Conservation (phyloP, 257 asterid genomes). For the Petunia axillaris region DNA sequence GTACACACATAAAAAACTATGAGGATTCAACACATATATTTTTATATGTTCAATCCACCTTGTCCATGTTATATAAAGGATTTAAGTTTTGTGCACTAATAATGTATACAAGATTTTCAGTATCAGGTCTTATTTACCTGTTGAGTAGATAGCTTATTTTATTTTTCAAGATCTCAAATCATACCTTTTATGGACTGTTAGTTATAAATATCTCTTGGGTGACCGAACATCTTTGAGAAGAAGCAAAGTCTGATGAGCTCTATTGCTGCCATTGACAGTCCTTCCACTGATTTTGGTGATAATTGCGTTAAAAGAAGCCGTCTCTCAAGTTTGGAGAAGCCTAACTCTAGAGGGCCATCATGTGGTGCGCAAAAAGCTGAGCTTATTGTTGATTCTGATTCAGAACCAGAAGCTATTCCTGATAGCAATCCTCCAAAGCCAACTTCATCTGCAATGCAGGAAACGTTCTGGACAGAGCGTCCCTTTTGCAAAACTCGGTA, state of each 20-base stretch:
- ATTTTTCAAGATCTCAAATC: too few species aligned
- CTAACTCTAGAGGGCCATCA: constrained; percentile 16
- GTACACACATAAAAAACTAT: too few species aligned
- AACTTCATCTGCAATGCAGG: constrained; percentile 38
- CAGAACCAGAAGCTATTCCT: constrained; percentile 26
- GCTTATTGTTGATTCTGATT: constrained; percentile 41
- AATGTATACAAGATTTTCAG: too few species aligned
- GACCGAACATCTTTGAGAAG: constrained; percentile 15
- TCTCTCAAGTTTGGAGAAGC: constrained; percentile 7
- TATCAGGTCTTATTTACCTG: too few species aligned
- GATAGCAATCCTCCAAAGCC: constrained; percentile 29
- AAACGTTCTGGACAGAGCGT: constrained; percentile 62
- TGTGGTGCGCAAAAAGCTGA: constrained; percentile 38
- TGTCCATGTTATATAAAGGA: too few species aligned
- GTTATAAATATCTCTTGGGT: constrained; percentile 31
- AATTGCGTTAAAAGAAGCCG: constrained; percentile 15
- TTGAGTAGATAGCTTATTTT: too few species aligned
- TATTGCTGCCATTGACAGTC: not conserved
- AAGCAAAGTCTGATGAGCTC: constrained; percentile 16
- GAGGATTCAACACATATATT: too few species aligned
- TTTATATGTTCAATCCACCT: too few species aligned
- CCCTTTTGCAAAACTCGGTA: constrained; percentile 54
- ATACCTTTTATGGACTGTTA: too few species aligned
- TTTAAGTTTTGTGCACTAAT: too few species aligned
- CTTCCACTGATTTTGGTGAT: not conserved